Evolutionary conservation across 208 protist genomes (phyloP).

Genomic region (Herpetomonas muscarum): DNA sequence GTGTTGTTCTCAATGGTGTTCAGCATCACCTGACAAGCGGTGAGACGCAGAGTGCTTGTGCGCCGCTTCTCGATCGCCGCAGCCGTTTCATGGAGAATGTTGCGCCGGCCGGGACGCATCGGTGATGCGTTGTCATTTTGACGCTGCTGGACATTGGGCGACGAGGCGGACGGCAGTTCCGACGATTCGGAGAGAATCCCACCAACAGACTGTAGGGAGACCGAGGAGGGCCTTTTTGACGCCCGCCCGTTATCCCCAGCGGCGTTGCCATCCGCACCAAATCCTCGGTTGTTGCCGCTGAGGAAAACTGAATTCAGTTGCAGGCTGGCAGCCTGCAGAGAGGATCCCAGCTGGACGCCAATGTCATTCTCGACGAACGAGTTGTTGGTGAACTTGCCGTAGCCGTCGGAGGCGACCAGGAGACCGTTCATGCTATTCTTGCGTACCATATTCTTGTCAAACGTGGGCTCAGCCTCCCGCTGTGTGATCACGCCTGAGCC

Average conservation of each 20-base stretch:
- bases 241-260: background rate
- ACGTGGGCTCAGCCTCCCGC: conserved; percentile 43
- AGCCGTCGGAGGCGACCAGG: conserved; percentile 42
- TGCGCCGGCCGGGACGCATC: background rate
- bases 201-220: no score
- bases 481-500: conserved; percentile 65
- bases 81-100: conserved; percentile 21
- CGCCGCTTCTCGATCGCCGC: conserved; percentile 16
- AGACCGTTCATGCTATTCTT: conserved; percentile 52
- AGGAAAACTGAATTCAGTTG: conserved; percentile 47
- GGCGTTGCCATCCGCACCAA: conserved; percentile 1
- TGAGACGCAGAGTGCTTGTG: conserved; percentile 10
- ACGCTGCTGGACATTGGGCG: no score
- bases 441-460: conserved; percentile 49
- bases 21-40: conserved; percentile 25
- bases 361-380: conserved; percentile 66
- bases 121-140: no score
- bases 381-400: conserved; percentile 51
- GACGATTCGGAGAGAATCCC: no score
- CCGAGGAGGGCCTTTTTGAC: background rate
- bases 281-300: background rate
- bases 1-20: conserved; percentile 64
- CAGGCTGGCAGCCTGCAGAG: conserved; percentile 32
- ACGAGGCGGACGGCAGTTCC: no score
- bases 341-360: conserved; percentile 71